Conservation (phyloP, 2,329 filamentous ascomycete species). For the Arachnomyces sp. region DNA sequence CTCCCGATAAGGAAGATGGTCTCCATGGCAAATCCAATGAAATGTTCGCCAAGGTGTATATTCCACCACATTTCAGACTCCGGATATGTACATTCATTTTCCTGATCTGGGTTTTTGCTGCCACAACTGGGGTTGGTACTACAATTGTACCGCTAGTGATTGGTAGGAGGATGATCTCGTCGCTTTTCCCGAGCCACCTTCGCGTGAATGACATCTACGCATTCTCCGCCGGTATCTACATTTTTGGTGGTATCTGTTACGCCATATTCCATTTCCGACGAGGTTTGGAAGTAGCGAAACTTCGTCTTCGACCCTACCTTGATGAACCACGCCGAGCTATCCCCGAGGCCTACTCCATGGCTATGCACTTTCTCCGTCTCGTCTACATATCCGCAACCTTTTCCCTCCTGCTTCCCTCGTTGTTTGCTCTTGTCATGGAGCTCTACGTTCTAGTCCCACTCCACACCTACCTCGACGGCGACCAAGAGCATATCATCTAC, state of each 20-base stretch:
- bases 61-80: slow-evolving; percentile 74
- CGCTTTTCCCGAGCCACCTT: slow-evolving; percentile 61
- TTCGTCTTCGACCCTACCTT: slow-evolving; percentile 16
- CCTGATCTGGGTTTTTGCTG: slow-evolving; percentile 88
- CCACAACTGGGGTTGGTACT: slow-evolving; percentile 71
- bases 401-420: slow-evolving; percentile 67
- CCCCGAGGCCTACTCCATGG: slow-evolving; percentile 11
- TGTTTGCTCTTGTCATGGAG: slow-evolving; percentile 73
- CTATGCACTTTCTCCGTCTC: slow-evolving; percentile 42
- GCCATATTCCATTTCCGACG: slow-evolving; percentile 25
- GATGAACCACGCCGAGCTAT: slow-evolving; percentile 24
- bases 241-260: slow-evolving; percentile 63
- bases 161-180: slow-evolving; percentile 68
- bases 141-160: slow-evolving; percentile 82
- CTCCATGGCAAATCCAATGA: slow-evolving; percentile 52
- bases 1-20: slow-evolving; percentile 44
- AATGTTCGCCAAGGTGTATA: slow-evolving; percentile 63
- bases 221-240: slow-evolving; percentile 81
- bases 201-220: slow-evolving; percentile 93
- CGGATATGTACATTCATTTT: slow-evolving; percentile 80
- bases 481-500: slow-evolving; percentile 49
- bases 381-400: slow-evolving; percentile 69
- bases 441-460: slow-evolving; percentile 82
- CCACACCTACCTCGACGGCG: slow-evolving; percentile 59
- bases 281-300: slow-evolving; percentile 6